Evolutionary conservation across 2,329 filamentous ascomycete genomes (phyloP), one percentile per base, ranked within the genome.

Genomic region (Trichophyton schoenleinii): DNA sequence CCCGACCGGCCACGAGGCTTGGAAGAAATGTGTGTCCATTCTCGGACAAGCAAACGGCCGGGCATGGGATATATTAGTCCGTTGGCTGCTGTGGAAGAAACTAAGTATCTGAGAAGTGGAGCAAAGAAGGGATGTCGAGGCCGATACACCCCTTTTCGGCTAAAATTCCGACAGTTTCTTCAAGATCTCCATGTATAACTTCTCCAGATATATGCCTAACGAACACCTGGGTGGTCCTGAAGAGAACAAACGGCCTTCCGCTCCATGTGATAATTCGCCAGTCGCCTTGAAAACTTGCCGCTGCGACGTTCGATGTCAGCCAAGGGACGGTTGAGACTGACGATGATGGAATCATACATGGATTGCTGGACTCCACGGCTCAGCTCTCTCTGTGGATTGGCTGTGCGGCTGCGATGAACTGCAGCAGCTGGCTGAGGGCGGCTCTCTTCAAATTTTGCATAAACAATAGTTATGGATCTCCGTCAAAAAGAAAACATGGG

Each of bases 1-100:
- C 49, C 49, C 49, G 49, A 55, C 49, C 28, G 28, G 49, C 49
- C 49, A 55, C 49, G 49, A 55, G 49, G 49, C 22, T 13, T 49
- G 20, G 46, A 22, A 28, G 11, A 36, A 36, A 20, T 49, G 46
- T 36, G 46, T 49, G 46, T 20, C n/a, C 25, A 20, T 55, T 55
- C 9, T 36, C 49, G 34, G 49, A n/a, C 49, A 28, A 28, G 28
- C 46, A 49, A 49, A 49, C 46, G 46, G 46, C 46, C 46, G 31
- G 11, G 49, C 28, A 28, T 36, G 28, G 31, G 49, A 34, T 36
- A 5, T 28, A 28, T 36, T 55, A 55, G 28, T 55, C 28, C 46
- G 46, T 13, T 25, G 49, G 34, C 34, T 36, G 34, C 34, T 36
- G 3, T 36, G 11, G 9, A 36, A 13, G 34, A 36, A 36, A 13